A percentile compares a stretch with the other conserved stretches of the same genome.
Evolutionary conservation across 768 basidiomycete species (phyloP).

Genomic region (Hygrocybe coccinea): DNA sequence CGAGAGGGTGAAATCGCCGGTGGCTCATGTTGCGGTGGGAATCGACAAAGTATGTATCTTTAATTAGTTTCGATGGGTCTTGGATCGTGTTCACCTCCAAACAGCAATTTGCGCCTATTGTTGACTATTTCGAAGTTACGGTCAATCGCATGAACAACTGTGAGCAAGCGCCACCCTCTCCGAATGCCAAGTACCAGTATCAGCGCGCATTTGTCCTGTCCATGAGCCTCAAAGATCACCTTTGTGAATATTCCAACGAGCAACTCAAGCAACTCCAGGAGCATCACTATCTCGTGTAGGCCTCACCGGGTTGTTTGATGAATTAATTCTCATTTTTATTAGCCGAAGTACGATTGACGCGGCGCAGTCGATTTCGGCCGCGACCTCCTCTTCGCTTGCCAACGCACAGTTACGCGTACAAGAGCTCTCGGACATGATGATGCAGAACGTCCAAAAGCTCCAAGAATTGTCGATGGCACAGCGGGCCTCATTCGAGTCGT

Average conservation of each 20-base stretch:
- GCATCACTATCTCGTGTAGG: conserved; percentile 63
- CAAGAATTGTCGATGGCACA: conserved; percentile 55
- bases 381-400: conserved; percentile 53
- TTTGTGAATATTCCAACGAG: conserved; percentile 62
- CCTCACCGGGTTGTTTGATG: neutral
- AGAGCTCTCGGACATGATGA: conserved; percentile 59
- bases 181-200: conserved; percentile 67
- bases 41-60: conserved; percentile 62
- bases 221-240: conserved; percentile 54
- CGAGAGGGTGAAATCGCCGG: conserved; percentile 60
- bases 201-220: conserved; percentile 69
- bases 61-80: conserved; percentile 12
- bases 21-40: conserved; percentile 54
- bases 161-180: conserved; percentile 44
- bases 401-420: conserved; percentile 55
- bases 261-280: conserved; percentile 66
- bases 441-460: conserved; percentile 61
- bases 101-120: conserved; percentile 67
- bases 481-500: conserved; percentile 47
- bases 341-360: conserved; percentile 70
- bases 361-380: conserved; percentile 55
- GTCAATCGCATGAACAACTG: conserved; percentile 45
- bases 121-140: conserved; percentile 64
- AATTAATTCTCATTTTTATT: conserved; percentile 10
- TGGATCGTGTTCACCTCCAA: conserved; percentile 8